Percentiles rank a stretch among this genome's conserved stretches.
These are phyloP conservation scores for Mucor circinelloides DNA, from an alignment of 371 early-diverging fungal species.

Conservation along the genomic window DNA sequence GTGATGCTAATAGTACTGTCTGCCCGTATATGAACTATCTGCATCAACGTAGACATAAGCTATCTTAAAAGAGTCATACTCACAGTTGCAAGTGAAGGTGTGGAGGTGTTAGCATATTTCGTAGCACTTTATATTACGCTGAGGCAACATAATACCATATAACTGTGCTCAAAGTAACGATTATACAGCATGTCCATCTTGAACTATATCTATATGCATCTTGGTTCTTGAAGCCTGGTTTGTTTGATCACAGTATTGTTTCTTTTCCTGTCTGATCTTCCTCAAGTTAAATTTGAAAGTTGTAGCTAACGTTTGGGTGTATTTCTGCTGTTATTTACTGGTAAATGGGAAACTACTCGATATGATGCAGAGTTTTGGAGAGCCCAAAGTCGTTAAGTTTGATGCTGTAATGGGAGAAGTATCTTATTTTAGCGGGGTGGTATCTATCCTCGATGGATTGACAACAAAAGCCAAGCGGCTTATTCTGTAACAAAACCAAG, in stretches of 20 bases:
- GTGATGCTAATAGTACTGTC: too few relatives aligned
- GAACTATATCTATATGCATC: not conserved
- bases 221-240: not conserved
- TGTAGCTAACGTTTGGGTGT: not conserved
- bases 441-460: conserved; percentile 19
- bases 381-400: conserved; percentile 14
- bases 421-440: conserved; percentile 23
- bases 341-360: not conserved
- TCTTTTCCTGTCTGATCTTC: not conserved
- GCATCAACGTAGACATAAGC: too few relatives aligned
- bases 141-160: too few relatives aligned
- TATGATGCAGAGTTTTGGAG: not conserved
- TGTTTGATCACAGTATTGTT: not conserved
- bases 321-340: not conserved
- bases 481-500: conserved; percentile 15
- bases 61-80: too few relatives aligned
- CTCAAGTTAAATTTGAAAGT: not conserved
- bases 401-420: conserved; percentile 7
- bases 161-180: too few relatives aligned
- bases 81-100: too few relatives aligned
- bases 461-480: conserved; percentile 10
- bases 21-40: too few relatives aligned
- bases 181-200: not conserved
- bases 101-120: too few relatives aligned
- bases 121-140: too few relatives aligned